A percentile compares a stretch with the other conserved stretches of the same genome.
Conservation (phyloP, 2,329 filamentous ascomycete species). For the Colletotrichum nymphaeae region DNA sequence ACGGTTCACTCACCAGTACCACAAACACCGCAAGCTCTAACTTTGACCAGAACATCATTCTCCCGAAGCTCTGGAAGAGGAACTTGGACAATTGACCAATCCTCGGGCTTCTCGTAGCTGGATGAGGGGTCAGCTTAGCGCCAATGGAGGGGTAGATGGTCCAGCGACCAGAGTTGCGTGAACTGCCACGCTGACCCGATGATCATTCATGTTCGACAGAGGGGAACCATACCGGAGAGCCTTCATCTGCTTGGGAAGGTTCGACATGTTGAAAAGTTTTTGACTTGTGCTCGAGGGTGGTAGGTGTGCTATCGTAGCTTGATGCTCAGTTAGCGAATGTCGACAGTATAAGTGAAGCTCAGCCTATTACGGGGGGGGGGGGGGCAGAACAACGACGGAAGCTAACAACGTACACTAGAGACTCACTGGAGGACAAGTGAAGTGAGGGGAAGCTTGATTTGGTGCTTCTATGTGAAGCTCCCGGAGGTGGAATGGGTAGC, state of each 20-base stretch:
- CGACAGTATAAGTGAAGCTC: not conserved
- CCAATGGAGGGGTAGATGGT: conserved; percentile 32
- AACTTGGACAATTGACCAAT: conserved; percentile 70
- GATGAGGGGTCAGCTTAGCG: conserved; percentile 37
- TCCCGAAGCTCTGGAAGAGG: conserved; percentile 70
- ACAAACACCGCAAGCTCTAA: conserved; percentile 75
- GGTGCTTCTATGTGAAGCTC: not conserved
- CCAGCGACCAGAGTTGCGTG: conserved; percentile 10
- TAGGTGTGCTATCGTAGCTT: not conserved
- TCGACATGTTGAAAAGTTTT: conserved; percentile 48
- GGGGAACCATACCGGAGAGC: conserved; percentile 64
- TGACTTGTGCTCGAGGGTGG: not conserved
- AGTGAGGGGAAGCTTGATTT: conserved; percentile 8
- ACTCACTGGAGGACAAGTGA: not conserved
- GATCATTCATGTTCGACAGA: not conserved
- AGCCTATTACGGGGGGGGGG: not conserved
- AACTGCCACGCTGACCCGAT: not conserved
- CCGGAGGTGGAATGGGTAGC: not conserved
- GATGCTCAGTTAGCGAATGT: not conserved
- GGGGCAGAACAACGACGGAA: too few relatives aligned
- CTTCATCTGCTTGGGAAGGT: conserved; percentile 68
- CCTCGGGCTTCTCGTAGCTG: conserved; percentile 71
- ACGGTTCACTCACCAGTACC: conserved; percentile 58
- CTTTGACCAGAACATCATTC: conserved; percentile 72
- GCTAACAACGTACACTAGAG: not conserved